Conservation (phyloP, 1,284 basidiomycete species). For the Clitocybe nebularis region DNA sequence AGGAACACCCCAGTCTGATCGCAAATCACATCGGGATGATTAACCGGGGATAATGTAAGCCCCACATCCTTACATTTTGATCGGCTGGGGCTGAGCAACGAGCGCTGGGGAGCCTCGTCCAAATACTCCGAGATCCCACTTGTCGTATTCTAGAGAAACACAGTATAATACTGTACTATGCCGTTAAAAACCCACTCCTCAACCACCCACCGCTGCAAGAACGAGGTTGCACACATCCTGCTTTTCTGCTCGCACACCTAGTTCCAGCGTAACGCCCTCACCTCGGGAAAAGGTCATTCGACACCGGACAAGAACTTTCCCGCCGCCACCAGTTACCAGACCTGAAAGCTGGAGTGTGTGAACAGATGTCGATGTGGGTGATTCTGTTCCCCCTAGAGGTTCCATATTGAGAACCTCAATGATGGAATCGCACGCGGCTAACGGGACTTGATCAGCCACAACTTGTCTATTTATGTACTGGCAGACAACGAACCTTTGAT, state of each 20-base stretch:
- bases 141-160: conserved; percentile 7
- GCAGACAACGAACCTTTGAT: conserved; percentile 78
- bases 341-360: conserved; percentile 95
- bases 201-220: conserved; percentile 85
- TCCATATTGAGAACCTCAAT: conserved; percentile 97
- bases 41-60: conserved; percentile 6
- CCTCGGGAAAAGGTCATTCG: conserved; percentile 93
- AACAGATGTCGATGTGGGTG: conserved; percentile 78
- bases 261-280: conserved; percentile 93
- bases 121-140: conserved; percentile 13
- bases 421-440: conserved; percentile 90
- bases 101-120: too few species aligned
- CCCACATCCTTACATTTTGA: conserved; percentile 4
- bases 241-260: conserved; percentile 90
- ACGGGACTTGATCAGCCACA: conserved; percentile 15
- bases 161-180: too few species aligned
- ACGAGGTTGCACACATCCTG: conserved; percentile 85
- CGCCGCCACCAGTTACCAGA: conserved; percentile 82
- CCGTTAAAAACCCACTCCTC: conserved; percentile 8
- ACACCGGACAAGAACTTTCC: conserved; percentile 90
- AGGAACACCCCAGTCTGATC: background rate
- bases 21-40: conserved; percentile 8
- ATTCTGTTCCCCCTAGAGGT: conserved; percentile 85
- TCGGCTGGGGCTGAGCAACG: background rate
- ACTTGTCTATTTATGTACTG: background rate